A percentile compares a stretch with the other conserved stretches of the same genome.
phyloP scores from a whole-genome alignment of 352 stramenopile species.

The Phytophthora lateralis region DNA sequence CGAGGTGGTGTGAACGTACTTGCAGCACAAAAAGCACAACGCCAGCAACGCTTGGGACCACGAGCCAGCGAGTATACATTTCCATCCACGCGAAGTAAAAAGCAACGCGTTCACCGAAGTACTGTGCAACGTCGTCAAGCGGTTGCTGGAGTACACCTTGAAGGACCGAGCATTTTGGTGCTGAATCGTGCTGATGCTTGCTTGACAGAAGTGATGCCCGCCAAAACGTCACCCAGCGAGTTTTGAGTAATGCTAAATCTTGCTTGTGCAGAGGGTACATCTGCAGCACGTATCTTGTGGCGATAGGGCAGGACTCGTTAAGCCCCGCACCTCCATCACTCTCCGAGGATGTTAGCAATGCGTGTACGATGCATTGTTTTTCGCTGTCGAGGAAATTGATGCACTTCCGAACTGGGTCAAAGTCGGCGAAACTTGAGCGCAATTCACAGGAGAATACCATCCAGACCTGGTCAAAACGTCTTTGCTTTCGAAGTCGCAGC shows the following conservation, averaged over 20 bases:
- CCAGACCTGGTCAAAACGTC: slow-evolving; percentile 75
- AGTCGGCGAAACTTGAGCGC: slow-evolving; percentile 72
- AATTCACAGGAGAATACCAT: slow-evolving; percentile 79
- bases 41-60: slow-evolving; percentile 78
- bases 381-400: slow-evolving; percentile 82
- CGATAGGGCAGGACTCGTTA: slow-evolving; percentile 73
- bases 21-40: slow-evolving; percentile 74
- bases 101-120: slow-evolving; percentile 91
- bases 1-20: slow-evolving; percentile 62
- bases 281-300: slow-evolving; percentile 69
- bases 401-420: slow-evolving; percentile 38
- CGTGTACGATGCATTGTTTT: slow-evolving; percentile 82
- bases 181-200: slow-evolving; percentile 14
- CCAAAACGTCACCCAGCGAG: slow-evolving; percentile 88
- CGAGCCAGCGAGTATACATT: slow-evolving; percentile 91
- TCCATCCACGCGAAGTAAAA: slow-evolving; percentile 95
- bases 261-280: slow-evolving; percentile 92
- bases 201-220: slow-evolving; percentile 22
- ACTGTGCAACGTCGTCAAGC: slow-evolving; percentile 86
- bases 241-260: slow-evolving; percentile 61
- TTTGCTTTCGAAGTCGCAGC: slow-evolving; percentile 66
- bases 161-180: slow-evolving; percentile 25
- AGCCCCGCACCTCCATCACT: slow-evolving; percentile 61
- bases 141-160: slow-evolving; percentile 67
- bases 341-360: slow-evolving; percentile 54